Evolutionary conservation across 225 moss, liverwort and hornwort genomes (phyloP), one percentile per base, ranked within the genome.

Genomic region (Marchantia polymorpha): DNA sequence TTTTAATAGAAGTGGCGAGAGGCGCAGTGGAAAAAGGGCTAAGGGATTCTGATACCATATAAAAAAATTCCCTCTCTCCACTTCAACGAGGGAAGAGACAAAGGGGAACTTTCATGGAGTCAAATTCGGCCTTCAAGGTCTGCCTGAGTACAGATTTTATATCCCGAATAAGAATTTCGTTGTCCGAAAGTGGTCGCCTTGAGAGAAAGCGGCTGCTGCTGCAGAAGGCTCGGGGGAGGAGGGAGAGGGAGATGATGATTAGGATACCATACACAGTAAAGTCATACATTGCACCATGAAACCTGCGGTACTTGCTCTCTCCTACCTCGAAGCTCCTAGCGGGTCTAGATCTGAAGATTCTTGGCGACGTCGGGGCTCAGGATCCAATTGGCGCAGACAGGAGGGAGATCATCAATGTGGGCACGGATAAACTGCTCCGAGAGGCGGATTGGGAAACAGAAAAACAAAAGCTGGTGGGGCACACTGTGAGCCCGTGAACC

Each of bases 151-250:
- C n/a, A n/a, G n/a, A n/a, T n/a, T 19, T 19, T 61, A n/a, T 61
- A 20, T 19, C 66, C 66, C 0, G 66, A 66, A 26, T 29, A 30
- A 66, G 66, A 66, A 9, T 29, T 66, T 30, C 0, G n/a, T 27
- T 30, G 66, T 66, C 11, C 4, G 20, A 65, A 65, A 27, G 7
- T n/a, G 7, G 25, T 65, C 7, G 66, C 66, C n/a, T n/a, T n/a
- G 66, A 66, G 66, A 66, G 66, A 66, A 66, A 66, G 66, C 66
- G n/a, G 66, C 10, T 30, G 66, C 27, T 26, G n/a, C n/a, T n/a
- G n/a, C n/a, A n/a, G n/a, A n/a, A n/a, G n/a, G n/a, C n/a, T n/a
- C n/a, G n/a, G n/a, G n/a, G n/a, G n/a, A n/a, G n/a, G n/a, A n/a
- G n/a, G 55, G 55, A 55, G 10, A 8, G 8, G 55, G 14, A 8